These are phyloP conservation scores for Pichia sp. DNA, from an alignment of 1,139 yeast species.

Conservation along the genomic window DNA sequence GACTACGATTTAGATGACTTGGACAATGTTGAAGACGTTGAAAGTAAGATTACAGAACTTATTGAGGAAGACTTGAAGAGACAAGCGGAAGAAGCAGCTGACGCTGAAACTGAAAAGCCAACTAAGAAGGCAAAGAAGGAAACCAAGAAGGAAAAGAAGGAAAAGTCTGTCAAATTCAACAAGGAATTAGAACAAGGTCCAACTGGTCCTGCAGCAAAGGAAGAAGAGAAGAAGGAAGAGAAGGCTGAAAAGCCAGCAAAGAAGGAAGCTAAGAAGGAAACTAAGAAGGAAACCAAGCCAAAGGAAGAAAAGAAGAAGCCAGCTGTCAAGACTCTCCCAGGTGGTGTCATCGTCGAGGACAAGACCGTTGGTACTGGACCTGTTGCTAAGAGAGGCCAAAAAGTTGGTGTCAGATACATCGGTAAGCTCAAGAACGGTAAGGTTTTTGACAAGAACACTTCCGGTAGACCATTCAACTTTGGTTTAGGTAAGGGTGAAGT, in stretches of 20 bases:
- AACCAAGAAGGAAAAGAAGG: slow-evolving; percentile 26
- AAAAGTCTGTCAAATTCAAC: slow-evolving; percentile 74
- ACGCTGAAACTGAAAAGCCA: background rate
- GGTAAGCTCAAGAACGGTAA: slow-evolving; percentile 96
- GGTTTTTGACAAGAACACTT: slow-evolving; percentile 93
- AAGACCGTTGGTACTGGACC: slow-evolving; percentile 85
- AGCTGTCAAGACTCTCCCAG: slow-evolving; percentile 74
- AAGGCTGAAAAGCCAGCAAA: slow-evolving; percentile 18
- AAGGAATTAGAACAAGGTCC: slow-evolving; percentile 94
- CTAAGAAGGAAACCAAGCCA: slow-evolving; percentile 24
- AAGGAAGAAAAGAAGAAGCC: slow-evolving; percentile 35
- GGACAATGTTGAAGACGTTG: slow-evolving; percentile 51
- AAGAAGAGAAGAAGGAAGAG: slow-evolving; percentile 21
- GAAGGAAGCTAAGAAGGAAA: slow-evolving; percentile 11
- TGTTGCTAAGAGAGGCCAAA: slow-evolving; percentile 80
- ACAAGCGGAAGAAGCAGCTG: slow-evolving; percentile 1
- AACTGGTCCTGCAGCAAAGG: slow-evolving; percentile 39
- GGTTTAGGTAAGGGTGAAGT: slow-evolving; percentile 96
- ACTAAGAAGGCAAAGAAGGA: slow-evolving; percentile 32
- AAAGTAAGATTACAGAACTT: slow-evolving; percentile 50
- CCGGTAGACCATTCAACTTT: slow-evolving; percentile 92
- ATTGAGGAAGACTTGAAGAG: slow-evolving; percentile 44
- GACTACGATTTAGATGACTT: slow-evolving; percentile 55
- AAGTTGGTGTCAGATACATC: slow-evolving; percentile 93
- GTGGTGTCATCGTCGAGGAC: slow-evolving; percentile 93